These are phyloP conservation scores for Sporothrix protearum DNA, from an alignment of 2,329 filamentous ascomycete species.

Conservation along the genomic window DNA sequence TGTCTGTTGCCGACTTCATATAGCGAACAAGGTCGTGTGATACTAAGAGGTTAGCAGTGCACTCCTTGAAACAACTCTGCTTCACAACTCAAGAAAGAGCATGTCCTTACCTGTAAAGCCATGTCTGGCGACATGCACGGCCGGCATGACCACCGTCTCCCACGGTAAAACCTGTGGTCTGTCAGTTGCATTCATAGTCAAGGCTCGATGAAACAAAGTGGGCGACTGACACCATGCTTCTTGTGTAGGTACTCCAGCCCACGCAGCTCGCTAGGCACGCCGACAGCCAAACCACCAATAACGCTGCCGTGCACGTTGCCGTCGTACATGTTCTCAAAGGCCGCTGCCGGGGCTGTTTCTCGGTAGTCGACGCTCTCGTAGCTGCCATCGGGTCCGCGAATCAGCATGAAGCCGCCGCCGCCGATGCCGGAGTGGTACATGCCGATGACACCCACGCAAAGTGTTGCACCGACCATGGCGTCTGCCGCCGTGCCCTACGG, in stretches of 20 bases:
- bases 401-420: slow-evolving; percentile 85
- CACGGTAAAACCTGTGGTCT: slow-evolving; percentile 54
- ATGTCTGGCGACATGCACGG: slow-evolving; percentile 67
- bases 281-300: slow-evolving; percentile 67
- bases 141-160: slow-evolving; percentile 68
- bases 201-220: neutral
- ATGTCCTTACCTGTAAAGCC: slow-evolving; percentile 56
- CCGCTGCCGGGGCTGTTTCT: slow-evolving; percentile 79
- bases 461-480: slow-evolving; percentile 67
- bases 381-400: slow-evolving; percentile 66
- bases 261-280: slow-evolving; percentile 69
- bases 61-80: neutral
- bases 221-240: slow-evolving; percentile 57
- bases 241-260: slow-evolving; percentile 76
- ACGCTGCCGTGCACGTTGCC: slow-evolving; percentile 65
- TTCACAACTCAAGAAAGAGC: neutral
- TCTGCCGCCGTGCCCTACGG: slow-evolving; percentile 69
- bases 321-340: slow-evolving; percentile 79
- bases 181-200: neutral
- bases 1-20: slow-evolving; percentile 50
- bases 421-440: slow-evolving; percentile 83
- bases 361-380: slow-evolving; percentile 89
- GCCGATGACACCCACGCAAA: slow-evolving; percentile 71
- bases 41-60: slow-evolving; percentile 42
- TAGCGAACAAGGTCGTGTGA: slow-evolving; percentile 71